A percentile compares a stretch with the other conserved stretches of the same genome.
Conservation (phyloP, 768 basidiomycete species). For the Mycena chlorophos region DNA sequence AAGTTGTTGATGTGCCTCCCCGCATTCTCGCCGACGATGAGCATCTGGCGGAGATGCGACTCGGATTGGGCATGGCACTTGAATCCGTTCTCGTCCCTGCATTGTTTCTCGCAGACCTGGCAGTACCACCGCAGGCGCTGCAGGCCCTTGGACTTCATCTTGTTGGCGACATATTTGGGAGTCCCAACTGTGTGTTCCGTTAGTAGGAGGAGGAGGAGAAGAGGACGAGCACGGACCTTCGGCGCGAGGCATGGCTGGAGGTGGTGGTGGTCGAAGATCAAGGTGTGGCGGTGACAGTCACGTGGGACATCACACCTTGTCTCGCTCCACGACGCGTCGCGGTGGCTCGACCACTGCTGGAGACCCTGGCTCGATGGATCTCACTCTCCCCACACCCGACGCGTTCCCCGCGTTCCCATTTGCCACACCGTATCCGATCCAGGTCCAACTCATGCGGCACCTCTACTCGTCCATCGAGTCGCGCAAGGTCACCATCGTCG, state of each 20-base stretch:
- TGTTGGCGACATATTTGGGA: slow-evolving; percentile 88
- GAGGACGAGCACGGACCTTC: slow-evolving; percentile 53
- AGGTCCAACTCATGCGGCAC: slow-evolving; percentile 84
- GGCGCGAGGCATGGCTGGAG: slow-evolving; percentile 90
- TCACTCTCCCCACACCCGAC: slow-evolving; percentile 61
- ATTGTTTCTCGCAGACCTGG: slow-evolving; percentile 99
- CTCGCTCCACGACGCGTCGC: background rate
- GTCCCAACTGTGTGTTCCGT: slow-evolving; percentile 62
- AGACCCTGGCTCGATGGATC: slow-evolving; percentile 6
- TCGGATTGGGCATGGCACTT: slow-evolving; percentile 91
- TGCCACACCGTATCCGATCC: slow-evolving; percentile 78
- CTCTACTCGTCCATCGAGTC: slow-evolving; percentile 78
- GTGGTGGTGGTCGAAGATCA: slow-evolving; percentile 8
- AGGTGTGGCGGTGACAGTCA: slow-evolving; percentile 7
- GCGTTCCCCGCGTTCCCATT: slow-evolving; percentile 84
- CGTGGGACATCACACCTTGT: background rate
- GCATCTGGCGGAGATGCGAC: slow-evolving; percentile 93
- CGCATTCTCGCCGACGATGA: slow-evolving; percentile 93
- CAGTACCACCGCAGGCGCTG: slow-evolving; percentile 98
- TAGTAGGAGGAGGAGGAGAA: background rate
- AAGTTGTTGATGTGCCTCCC: slow-evolving; percentile 90
- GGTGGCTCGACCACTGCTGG: no score
- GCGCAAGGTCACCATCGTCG: slow-evolving; percentile 77
- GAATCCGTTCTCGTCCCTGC: slow-evolving; percentile 98
- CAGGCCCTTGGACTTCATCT: slow-evolving; percentile 96